phyloP scores from a whole-genome alignment of 2,329 filamentous ascomycete genomes.

The Trichoderma semiorbis region DNA sequence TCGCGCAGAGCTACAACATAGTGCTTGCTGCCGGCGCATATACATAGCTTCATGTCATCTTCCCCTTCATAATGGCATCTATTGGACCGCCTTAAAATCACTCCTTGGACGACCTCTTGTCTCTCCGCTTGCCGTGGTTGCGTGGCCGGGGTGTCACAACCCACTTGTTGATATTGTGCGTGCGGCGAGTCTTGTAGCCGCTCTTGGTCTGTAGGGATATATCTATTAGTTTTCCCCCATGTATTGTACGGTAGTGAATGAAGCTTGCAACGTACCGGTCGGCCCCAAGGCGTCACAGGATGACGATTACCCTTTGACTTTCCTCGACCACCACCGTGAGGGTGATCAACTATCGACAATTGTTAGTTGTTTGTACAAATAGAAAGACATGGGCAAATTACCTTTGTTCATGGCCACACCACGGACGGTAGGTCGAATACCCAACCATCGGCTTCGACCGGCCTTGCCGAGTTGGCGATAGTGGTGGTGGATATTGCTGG shows the following conservation, averaged over 20 bases:
- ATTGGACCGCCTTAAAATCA: slow-evolving; percentile 13
- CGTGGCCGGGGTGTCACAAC: slow-evolving; percentile 79
- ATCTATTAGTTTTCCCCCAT: neutral
- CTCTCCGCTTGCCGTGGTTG: slow-evolving; percentile 86
- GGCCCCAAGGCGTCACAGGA: slow-evolving; percentile 95
- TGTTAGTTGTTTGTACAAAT: neutral
- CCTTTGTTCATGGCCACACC: slow-evolving; percentile 98
- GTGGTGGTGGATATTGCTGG: slow-evolving; percentile 90
- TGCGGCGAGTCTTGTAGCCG: slow-evolving; percentile 87
- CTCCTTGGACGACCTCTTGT: slow-evolving; percentile 49
- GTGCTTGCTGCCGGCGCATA: slow-evolving; percentile 27
- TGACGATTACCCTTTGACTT: slow-evolving; percentile 98
- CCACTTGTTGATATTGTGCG: slow-evolving; percentile 86
- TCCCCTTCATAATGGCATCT: slow-evolving; percentile 16
- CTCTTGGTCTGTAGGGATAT: slow-evolving; percentile 60
- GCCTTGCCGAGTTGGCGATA: slow-evolving; percentile 93
- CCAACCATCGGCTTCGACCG: slow-evolving; percentile 87
- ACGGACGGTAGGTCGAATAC: slow-evolving; percentile 90
- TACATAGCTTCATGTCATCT: slow-evolving; percentile 17
- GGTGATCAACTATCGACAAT: slow-evolving; percentile 69
- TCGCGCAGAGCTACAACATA: slow-evolving; percentile 27
- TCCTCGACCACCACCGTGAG: slow-evolving; percentile 96
- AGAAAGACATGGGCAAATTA: slow-evolving; percentile 39
- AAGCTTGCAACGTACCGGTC: slow-evolving; percentile 64
- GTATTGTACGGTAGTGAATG: neutral